phyloP scores from a whole-genome alignment of 2,329 filamentous ascomycete genomes.

The Penicillium capsulatum region DNA sequence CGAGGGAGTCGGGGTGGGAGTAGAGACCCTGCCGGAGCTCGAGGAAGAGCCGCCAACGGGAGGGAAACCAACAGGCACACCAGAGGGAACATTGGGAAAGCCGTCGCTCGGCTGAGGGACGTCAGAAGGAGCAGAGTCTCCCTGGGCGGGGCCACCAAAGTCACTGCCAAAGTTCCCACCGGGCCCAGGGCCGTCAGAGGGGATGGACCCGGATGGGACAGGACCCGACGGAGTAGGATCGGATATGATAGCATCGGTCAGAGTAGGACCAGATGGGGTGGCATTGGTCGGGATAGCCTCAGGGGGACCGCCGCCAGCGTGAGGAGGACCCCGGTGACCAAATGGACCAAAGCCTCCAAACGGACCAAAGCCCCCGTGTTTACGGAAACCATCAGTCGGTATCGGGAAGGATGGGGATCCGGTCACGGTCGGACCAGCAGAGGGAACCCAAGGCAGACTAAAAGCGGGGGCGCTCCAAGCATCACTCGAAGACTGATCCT shows the following conservation, averaged over 20 bases:
- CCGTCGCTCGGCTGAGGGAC: neutral
- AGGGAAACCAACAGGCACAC: slow-evolving; percentile 3
- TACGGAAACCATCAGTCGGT: slow-evolving; percentile 8
- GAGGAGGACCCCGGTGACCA: slow-evolving; percentile 1
- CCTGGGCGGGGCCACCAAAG: neutral
- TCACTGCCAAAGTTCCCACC: slow-evolving; percentile 2
- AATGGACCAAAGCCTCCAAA: slow-evolving; percentile 3
- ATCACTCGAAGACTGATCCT: too few species aligned
- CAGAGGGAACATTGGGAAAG: slow-evolving; percentile 9
- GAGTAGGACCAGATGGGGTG: neutral
- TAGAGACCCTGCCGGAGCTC: neutral
- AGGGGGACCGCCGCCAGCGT: neutral
- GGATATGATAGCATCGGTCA: too few species aligned
- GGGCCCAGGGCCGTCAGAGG: slow-evolving; percentile 1
- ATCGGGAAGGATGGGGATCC: slow-evolving; percentile 3
- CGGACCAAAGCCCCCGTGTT: slow-evolving; percentile 1
- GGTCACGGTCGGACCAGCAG: too few species aligned
- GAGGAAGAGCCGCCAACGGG: slow-evolving; percentile 1
- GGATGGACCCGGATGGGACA: too few species aligned
- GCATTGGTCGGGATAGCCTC: neutral
- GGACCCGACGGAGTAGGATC: too few species aligned
- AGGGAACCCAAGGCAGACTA: too few species aligned
- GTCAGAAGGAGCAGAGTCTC: slow-evolving; percentile 7
- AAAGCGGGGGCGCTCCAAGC: too few species aligned
- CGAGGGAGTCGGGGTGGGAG: slow-evolving; percentile 6